Percentiles rank a stretch among this genome's conserved stretches.
Evolutionary conservation across 331 rosid species (phyloP).

Genomic region (Ulmus americana): DNA sequence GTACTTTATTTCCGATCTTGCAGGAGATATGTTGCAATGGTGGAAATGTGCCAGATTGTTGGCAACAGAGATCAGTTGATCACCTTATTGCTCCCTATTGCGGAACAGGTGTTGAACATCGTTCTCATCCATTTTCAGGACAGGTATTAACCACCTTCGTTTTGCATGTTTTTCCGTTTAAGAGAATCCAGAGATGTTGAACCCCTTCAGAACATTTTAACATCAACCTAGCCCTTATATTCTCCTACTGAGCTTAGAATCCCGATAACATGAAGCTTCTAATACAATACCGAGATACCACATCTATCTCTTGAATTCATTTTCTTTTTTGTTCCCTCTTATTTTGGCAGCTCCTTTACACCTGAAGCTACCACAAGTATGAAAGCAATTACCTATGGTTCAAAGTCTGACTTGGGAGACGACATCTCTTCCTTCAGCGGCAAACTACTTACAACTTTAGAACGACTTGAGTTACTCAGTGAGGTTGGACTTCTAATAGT

Average conservation of each 20-base stretch:
- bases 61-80: conserved; percentile 66
- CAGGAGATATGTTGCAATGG: conserved; percentile 90
- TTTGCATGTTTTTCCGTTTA: background rate
- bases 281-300: background rate
- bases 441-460: conserved; percentile 58
- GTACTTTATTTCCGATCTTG: conserved; percentile 16
- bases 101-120: conserved; percentile 69
- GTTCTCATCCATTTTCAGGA: conserved; percentile 76
- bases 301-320: background rate
- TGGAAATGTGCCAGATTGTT: conserved; percentile 87
- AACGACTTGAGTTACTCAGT: conserved; percentile 69
- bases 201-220: background rate
- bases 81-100: conserved; percentile 57
- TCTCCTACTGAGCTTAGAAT: background rate
- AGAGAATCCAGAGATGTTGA: background rate
- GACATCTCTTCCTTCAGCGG: conserved; percentile 53
- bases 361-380: conserved; percentile 33
- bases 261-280: background rate
- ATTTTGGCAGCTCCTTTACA: conserved; percentile 38
- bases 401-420: conserved; percentile 37
- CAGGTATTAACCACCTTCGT: conserved; percentile 32
- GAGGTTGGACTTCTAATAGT: conserved; percentile 48
- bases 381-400: conserved; percentile 47
- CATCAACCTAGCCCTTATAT: background rate
- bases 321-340: background rate